Evolutionary conservation across 192 early-diverging fungal species (phyloP).

Genomic region (Podochytrium sp.): DNA sequence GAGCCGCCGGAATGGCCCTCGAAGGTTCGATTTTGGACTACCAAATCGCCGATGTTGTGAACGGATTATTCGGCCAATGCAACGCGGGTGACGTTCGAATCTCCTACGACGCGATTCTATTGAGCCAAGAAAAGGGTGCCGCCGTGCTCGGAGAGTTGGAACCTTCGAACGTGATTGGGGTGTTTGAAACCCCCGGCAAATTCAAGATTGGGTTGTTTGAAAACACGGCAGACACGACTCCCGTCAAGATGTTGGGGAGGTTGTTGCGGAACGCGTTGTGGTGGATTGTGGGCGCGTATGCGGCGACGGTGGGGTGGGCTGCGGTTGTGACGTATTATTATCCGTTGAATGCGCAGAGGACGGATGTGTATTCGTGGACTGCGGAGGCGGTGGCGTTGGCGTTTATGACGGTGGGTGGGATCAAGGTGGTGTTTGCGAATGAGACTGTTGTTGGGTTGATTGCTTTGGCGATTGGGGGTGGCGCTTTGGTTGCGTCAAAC

Average conservation of each 20-base stretch:
- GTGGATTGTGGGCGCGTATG: conserved; percentile 23
- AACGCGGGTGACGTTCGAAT: conserved; percentile 32
- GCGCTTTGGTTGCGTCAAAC: not conserved
- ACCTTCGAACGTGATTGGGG: conserved; percentile 1
- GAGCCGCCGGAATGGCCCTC: conserved; percentile 25
- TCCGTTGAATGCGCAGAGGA: conserved; percentile 11
- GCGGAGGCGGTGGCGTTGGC: conserved; percentile 8
- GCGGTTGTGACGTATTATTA: conserved; percentile 14
- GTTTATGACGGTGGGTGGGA: not conserved
- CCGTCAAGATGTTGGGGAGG: conserved; percentile 10
- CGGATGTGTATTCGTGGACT: conserved; percentile 4
- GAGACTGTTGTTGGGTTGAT: not conserved
- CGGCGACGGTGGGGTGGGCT: not conserved
- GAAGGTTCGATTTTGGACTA: conserved; percentile 33
- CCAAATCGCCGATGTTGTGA: conserved; percentile 34
- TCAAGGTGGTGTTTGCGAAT: not conserved
- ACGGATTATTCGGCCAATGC: conserved; percentile 25
- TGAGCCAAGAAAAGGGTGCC: not conserved
- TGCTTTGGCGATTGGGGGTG: not conserved
- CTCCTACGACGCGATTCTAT: conserved; percentile 18
- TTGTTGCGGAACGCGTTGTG: not conserved
- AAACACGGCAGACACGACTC: not conserved
- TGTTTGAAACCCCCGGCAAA: conserved; percentile 1
- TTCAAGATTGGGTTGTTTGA: conserved; percentile 25
- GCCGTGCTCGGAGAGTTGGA: conserved; percentile 29